Evolutionary conservation across 2,329 filamentous ascomycete genomes (phyloP).

Genomic region (Curvularia verruculosa): DNA sequence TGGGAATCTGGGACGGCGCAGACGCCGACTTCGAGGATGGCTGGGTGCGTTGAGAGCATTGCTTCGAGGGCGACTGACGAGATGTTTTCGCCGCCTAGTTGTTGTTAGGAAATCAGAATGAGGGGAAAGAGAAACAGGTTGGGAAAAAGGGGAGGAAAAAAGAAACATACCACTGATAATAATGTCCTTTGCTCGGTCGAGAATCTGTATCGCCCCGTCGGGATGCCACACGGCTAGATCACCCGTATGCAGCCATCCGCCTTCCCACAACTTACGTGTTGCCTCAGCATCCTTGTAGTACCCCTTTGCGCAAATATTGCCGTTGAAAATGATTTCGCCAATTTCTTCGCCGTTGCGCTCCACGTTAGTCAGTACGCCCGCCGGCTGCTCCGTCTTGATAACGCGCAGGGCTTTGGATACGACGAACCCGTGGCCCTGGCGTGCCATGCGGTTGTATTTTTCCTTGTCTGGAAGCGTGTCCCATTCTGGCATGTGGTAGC

Average conservation of each 20-base stretch:
- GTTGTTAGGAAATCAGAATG: background rate
- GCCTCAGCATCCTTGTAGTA: conserved; percentile 92
- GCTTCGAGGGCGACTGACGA: conserved; percentile 90
- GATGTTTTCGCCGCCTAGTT: conserved; percentile 89
- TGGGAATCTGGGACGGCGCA: conserved; percentile 85
- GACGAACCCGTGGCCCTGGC: conserved; percentile 91
- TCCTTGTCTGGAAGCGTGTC: conserved; percentile 73
- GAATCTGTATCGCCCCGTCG: conserved; percentile 88
- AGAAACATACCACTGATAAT: conserved; percentile 80
- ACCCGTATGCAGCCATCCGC: conserved; percentile 85
- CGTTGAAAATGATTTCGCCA: conserved; percentile 82
- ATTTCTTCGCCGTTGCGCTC: conserved; percentile 74
- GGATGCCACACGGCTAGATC: conserved; percentile 93
- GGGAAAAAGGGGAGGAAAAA: background rate
- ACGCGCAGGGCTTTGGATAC: conserved; percentile 81
- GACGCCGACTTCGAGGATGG: conserved; percentile 89
- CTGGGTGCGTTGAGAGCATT: conserved; percentile 85
- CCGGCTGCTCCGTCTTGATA: conserved; percentile 76
- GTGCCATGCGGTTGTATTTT: conserved; percentile 87
- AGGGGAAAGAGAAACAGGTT: background rate
- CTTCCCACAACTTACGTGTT: conserved; percentile 83
- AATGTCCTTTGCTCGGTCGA: conserved; percentile 95
- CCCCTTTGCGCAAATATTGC: conserved; percentile 89
- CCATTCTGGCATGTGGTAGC: conserved; percentile 87
- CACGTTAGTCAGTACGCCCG: conserved; percentile 71